These are phyloP conservation scores for Mycena vitilis DNA, from an alignment of 768 basidiomycete genomes.

Conservation along the genomic window DNA sequence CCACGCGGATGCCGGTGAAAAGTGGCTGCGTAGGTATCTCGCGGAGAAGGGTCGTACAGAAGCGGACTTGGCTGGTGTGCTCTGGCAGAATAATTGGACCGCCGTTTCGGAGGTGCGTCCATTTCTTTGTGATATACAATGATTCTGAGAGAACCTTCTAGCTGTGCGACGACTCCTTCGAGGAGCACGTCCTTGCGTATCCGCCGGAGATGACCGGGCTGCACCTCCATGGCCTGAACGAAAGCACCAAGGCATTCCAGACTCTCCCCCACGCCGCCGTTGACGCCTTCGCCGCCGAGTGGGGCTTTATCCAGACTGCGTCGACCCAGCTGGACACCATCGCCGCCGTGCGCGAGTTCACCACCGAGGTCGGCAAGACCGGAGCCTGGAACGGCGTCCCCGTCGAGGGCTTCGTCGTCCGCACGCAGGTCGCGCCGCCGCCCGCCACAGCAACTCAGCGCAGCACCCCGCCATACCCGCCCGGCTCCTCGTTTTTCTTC, in stretches of 20 bases:
- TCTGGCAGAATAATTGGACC: slow-evolving; percentile 89
- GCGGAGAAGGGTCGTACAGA: slow-evolving; percentile 72
- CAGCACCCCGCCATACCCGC: slow-evolving; percentile 70
- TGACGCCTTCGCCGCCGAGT: slow-evolving; percentile 84
- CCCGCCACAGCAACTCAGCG: slow-evolving; percentile 40
- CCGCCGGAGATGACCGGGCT: slow-evolving; percentile 86
- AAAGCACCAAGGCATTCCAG: slow-evolving; percentile 70
- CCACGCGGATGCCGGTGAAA: slow-evolving; percentile 86
- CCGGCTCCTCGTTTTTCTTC: slow-evolving; percentile 95
- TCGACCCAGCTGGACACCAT: slow-evolving; percentile 72
- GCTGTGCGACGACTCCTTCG: slow-evolving; percentile 98
- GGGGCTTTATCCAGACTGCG: slow-evolving; percentile 90
- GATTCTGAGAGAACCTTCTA: slow-evolving; percentile 42
- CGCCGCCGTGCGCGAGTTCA: slow-evolving; percentile 77
- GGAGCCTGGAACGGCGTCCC: slow-evolving; percentile 51
- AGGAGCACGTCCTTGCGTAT: slow-evolving; percentile 94
- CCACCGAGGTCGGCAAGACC: slow-evolving; percentile 68
- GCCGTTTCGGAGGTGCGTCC: slow-evolving; percentile 87
- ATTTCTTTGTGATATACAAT: background rate
- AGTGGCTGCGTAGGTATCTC: slow-evolving; percentile 84
- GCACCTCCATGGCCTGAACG: slow-evolving; percentile 93
- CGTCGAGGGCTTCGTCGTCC: slow-evolving; percentile 35
- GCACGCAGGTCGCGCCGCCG: slow-evolving; percentile 25
- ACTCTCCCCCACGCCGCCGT: slow-evolving; percentile 78
- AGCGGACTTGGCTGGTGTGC: slow-evolving; percentile 74